Percentiles rank a stretch among this genome's conserved stretches.
Conservation (phyloP, 768 basidiomycete species). For the Asterophora parasitica region DNA sequence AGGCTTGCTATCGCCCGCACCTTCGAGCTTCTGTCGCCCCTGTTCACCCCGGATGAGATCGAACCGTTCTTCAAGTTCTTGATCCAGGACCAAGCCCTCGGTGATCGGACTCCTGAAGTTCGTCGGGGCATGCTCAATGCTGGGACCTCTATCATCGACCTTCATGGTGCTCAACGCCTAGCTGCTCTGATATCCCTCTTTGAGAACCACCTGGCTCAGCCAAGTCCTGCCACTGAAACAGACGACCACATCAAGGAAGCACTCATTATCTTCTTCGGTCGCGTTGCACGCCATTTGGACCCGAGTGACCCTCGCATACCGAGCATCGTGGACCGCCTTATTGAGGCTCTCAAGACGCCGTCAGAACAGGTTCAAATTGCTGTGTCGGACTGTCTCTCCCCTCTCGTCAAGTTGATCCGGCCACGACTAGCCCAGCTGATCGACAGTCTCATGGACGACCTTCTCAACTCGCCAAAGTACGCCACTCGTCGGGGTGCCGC, state of each 20-base stretch:
- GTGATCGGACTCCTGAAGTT: constrained; percentile 78
- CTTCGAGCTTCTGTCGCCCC: constrained; percentile 63
- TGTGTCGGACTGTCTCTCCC: constrained; percentile 91
- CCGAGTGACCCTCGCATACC: constrained; percentile 74
- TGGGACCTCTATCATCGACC: constrained; percentile 75
- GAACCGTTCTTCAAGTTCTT: constrained; percentile 80
- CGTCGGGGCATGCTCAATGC: constrained; percentile 86
- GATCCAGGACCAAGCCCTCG: constrained; percentile 80
- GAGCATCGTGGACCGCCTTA: constrained; percentile 74
- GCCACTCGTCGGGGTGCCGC: constrained; percentile 95
- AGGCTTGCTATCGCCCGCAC: constrained; percentile 69
- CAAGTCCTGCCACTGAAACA: constrained; percentile 58
- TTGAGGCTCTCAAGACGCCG: constrained; percentile 89
- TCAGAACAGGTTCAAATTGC: constrained; percentile 96
- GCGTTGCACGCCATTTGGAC: constrained; percentile 84
- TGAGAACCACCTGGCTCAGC: constrained; percentile 63
- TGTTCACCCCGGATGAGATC: constrained; percentile 58
- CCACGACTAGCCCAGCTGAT: constrained; percentile 59
- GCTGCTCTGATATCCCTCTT: constrained; percentile 76
- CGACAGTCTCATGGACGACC: constrained; percentile 69
- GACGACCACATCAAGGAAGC: constrained; percentile 92
- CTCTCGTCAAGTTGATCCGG: constrained; percentile 71
- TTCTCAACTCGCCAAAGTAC: constrained; percentile 80
- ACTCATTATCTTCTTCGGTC: constrained; percentile 90
- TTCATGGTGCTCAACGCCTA: constrained; percentile 69